Percentiles rank a stretch among this genome's conserved stretches.
These are phyloP conservation scores for Pyricularia grisea DNA, from an alignment of 2,329 filamentous ascomycete genomes.

Conservation along the genomic window DNA sequence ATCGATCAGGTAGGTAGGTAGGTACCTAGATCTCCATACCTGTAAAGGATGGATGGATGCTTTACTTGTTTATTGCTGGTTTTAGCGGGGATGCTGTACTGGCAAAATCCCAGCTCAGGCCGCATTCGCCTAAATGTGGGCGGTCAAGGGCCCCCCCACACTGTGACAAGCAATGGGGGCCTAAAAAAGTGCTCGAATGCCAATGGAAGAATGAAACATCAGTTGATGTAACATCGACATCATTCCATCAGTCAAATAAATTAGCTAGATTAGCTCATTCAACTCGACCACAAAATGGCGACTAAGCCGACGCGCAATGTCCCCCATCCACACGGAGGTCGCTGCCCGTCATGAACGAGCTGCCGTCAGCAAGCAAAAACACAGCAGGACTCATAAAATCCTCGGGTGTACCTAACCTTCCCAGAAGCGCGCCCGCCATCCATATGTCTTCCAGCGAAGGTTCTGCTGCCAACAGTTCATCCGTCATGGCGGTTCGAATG, in stretches of 20 bases:
- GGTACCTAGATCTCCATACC: too few species aligned
- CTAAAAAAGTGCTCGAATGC: neutral
- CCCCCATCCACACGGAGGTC: neutral
- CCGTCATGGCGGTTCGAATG: slow-evolving; percentile 62
- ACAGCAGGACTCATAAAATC: slow-evolving; percentile 53
- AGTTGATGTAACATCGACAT: neutral
- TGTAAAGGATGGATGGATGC: too few species aligned
- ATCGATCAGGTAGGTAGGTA: too few species aligned
- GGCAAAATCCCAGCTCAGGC: neutral
- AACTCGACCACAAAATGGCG: neutral
- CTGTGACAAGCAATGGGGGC: neutral
- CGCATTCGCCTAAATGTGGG: neutral
- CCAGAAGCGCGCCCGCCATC: slow-evolving; percentile 68
- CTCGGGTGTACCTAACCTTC: slow-evolving; percentile 42
- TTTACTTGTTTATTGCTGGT: neutral
- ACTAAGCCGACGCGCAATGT: neutral
- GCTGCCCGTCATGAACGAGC: slow-evolving; percentile 18
- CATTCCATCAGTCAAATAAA: neutral
- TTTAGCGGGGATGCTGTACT: neutral
- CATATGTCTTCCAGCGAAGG: slow-evolving; percentile 51
- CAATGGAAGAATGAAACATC: neutral
- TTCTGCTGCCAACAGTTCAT: slow-evolving; percentile 36
- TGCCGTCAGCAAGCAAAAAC: slow-evolving; percentile 53
- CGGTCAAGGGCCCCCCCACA: neutral
- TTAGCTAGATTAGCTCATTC: neutral